Evolutionary conservation across 306 rosid genomes (phyloP).

Genomic region (Pyrus betulifolia): DNA sequence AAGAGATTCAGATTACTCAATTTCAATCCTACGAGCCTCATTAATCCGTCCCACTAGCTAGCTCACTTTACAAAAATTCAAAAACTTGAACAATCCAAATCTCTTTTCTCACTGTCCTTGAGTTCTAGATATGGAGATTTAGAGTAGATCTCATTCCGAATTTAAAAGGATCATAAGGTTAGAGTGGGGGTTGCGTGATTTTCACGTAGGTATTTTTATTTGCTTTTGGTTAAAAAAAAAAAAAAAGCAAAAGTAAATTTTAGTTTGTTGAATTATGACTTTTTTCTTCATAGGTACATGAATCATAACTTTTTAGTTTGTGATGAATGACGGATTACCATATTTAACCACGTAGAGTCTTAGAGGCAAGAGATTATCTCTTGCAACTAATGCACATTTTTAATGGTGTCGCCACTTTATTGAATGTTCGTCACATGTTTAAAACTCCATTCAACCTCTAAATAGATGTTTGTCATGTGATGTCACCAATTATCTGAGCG

Average conservation of each 20-base stretch:
- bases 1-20: no score
- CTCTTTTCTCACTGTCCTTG: no score
- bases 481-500: no score
- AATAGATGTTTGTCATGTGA: no score
- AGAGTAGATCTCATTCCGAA: no score
- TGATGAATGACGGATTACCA: background rate
- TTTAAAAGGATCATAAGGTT: background rate
- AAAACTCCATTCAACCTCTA: no score
- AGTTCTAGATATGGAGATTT: no score
- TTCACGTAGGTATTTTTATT: background rate
- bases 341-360: background rate
- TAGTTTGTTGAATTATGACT: background rate
- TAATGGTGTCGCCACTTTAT: background rate
- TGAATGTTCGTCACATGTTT: no score
- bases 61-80: no score
- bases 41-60: no score
- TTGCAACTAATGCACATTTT: background rate
- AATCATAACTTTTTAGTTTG: background rate
- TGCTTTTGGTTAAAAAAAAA: background rate
- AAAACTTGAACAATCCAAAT: no score
- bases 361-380: background rate
- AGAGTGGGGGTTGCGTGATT: background rate
- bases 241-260: constrained; percentile 6
- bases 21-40: no score
- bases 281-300: background rate